Base-by-base conservation (phyloP, 2,329 filamentous ascomycete species). In the Bipolaris bicolor region DNA sequence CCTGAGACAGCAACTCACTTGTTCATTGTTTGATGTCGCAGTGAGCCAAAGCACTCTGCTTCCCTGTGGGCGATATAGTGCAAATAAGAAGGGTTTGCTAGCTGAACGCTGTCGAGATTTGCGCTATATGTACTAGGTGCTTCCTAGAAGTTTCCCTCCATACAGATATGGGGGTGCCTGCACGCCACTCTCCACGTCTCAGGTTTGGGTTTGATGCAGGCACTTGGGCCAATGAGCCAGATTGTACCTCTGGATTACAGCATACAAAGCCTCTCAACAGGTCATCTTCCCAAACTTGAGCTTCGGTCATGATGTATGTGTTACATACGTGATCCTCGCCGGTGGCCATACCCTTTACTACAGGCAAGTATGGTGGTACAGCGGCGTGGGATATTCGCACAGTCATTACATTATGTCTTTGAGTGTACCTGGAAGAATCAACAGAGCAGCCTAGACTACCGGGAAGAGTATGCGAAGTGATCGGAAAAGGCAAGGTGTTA, bases 401-500 rank as follows among this genome's bases (percentile, higher is more conserved):
- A 16, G 3, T 31, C 9, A 31, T 31, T 18, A 10, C 3, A 11
- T 11, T 11, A 7, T 18, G n/a, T 11, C 16, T 7, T 10, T 6
- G 7, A 44, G 26, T 3, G 16, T 7, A 31, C 7, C 13, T 10
- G n/a, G 18, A 9, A 24, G 18, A 15, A 6, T 1, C 15, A 20
- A 15, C 22, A 5, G 39, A 16, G 6, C 15, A 43, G 22, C 29
- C 29, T 47, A 61, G 57, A 57, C 56, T 55, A 55, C 49, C 44
- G 13, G 24, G 56, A 37, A 33, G 56, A 9, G 49, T 45, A 34
- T 44, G 31, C 40, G 60, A 58, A 49, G 44, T 52, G 58, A 55
- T 55, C 39, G 46, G 57, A 55, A 18, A 36, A 37, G 36, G 56
- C n/a, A 60, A 60, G 46, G 36, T 57, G 29, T 50, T 45, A 13